Evolutionary conservation across 2,329 filamentous ascomycete genomes (phyloP), one percentile per base, ranked within the genome.

Genomic region (Claviceps monticola): DNA sequence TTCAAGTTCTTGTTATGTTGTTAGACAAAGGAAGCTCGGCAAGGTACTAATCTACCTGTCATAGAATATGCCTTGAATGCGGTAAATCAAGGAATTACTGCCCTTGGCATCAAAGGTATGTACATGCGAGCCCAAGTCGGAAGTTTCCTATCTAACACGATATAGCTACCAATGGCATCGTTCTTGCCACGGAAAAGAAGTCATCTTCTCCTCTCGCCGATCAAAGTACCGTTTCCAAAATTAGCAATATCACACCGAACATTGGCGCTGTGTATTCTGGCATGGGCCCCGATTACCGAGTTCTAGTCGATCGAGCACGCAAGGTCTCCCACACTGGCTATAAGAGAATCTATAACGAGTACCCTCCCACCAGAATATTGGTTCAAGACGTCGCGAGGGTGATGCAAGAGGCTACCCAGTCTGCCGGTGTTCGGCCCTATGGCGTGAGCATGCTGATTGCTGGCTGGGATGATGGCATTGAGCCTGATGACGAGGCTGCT

Each of bases 321-420:
- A 98, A 97, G 73, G 93, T 96, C 60, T 95, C 90, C 52, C 93
- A 98, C 74, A 95, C 93, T 47, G 86, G 84, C 69, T 98, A 98
- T 83, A 98, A 98, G 82, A 88, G 93, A 70, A 90, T 98, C 75
- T 98, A 98, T 78, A 98, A 98, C 74, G 93, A 98, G 74, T 98
- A 98, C 74, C 93, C 93, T n/a, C 93, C 93, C 5, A 98, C 93
- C 53, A 84, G 93, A 69, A 98, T 98, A 84, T 80, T 98, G 73
- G 93, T 98, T 53, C 93, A 98, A 72, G 93, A 98, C 64, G 90
- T 98, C 53, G 93, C 93, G 54, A 82, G 89, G 58, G 91, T 97
- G 59, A 96, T 98, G 84, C 93, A 98, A 73, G 93, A 98, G 73
- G 93, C 93, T 55, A 98, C 93, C 55, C 93, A 98, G 71, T 95